Conservation (phyloP, 176 grass and related monocot species). For the Bromus sterilis region DNA sequence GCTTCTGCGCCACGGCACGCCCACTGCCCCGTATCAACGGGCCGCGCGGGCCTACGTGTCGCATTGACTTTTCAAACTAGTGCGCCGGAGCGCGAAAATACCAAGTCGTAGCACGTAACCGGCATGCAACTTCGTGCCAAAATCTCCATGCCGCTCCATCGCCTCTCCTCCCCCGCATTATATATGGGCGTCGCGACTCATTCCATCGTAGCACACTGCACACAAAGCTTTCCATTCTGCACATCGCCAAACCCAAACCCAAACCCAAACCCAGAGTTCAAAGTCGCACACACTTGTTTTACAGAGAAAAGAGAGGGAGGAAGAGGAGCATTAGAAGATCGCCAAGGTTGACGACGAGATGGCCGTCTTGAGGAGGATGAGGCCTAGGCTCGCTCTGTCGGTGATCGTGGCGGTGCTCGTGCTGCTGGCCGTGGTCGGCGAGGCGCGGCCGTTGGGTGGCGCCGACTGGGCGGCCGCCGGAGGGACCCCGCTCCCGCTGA, state of each 20-base stretch:
- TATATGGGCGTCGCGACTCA: not conserved
- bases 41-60: too few species aligned
- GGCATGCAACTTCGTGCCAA: not conserved
- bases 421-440: constrained; percentile 5
- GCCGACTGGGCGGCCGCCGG: not conserved
- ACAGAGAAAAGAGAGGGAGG: not conserved
- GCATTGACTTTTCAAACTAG: too few species aligned
- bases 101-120: constrained; percentile 28
- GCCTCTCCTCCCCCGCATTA: not conserved
- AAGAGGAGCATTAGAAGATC: not conserved
- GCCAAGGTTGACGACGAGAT: not conserved
- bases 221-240: too few species aligned
- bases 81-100: too few species aligned
- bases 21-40: too few species aligned
- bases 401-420: not conserved
- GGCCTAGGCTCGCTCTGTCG: not conserved
- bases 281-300: not conserved
- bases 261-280: not conserved
- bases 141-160: too few species aligned
- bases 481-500: not conserved
- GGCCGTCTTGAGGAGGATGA: not conserved
- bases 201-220: not conserved
- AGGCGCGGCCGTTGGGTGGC: constrained; percentile 19
- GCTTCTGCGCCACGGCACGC: too few species aligned
- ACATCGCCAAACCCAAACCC: too few species aligned